Conservation (phyloP, 225 moss, liverwort and hornwort species). For the Bryum argenteum region DNA sequence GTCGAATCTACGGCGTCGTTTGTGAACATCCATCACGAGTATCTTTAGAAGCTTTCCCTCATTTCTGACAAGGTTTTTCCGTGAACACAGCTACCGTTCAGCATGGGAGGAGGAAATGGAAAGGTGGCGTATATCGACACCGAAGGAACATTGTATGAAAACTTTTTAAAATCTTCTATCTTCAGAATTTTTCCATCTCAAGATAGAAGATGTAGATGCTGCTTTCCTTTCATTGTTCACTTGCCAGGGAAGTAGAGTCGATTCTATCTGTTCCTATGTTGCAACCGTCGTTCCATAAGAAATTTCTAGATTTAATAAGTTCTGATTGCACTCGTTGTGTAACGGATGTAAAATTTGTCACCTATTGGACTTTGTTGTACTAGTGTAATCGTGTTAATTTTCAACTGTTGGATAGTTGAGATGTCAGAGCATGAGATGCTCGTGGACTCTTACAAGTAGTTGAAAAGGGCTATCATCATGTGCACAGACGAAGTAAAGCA, state of each 20-base stretch:
- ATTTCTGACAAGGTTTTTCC: constrained; percentile 20
- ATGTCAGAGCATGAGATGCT: neutral
- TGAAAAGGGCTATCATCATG: neutral
- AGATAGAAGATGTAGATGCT: neutral
- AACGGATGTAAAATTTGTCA: too few relatives aligned
- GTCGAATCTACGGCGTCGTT: neutral
- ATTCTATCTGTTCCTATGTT: neutral
- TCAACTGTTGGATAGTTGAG: neutral
- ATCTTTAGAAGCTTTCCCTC: constrained; percentile 7
- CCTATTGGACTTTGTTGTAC: too few relatives aligned
- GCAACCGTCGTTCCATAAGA: neutral
- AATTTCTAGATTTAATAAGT: neutral
- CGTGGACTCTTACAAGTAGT: neutral
- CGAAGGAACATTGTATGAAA: constrained; percentile 84
- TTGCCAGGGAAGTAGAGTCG: constrained; percentile 1
- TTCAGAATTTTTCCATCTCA: neutral
- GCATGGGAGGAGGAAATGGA: constrained; percentile 87
- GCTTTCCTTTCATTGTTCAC: neutral
- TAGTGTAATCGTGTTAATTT: too few relatives aligned
- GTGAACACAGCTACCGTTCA: constrained; percentile 65
- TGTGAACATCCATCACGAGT: neutral
- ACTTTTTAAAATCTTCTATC: constrained; percentile 9
- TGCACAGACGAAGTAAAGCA: neutral
- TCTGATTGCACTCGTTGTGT: too few relatives aligned
- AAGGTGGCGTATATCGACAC: constrained; percentile 97